A percentile compares a stretch with the other conserved stretches of the same genome.
Conservation (phyloP, 257 asterid species). For the Solanum dulcamara region DNA sequence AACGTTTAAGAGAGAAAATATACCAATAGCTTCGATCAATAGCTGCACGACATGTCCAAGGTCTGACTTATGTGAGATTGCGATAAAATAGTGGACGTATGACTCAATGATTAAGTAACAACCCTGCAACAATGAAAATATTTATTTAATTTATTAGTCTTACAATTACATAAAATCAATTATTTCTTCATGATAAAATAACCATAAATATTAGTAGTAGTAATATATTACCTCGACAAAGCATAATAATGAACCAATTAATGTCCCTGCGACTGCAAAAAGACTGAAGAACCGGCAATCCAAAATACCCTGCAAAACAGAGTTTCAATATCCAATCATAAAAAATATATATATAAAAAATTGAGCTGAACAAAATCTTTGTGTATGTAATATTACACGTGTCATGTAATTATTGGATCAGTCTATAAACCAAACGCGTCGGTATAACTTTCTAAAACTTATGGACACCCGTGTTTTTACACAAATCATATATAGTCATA, state of each 20-base stretch:
- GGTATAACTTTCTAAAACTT: too few species aligned
- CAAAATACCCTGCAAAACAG: constrained; percentile 44
- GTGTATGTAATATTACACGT: not conserved
- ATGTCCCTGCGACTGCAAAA: constrained; percentile 73
- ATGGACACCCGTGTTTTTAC: too few species aligned
- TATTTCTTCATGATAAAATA: not conserved
- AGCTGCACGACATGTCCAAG: constrained; percentile 47
- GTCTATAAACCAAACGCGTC: too few species aligned
- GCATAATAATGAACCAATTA: constrained; percentile 59
- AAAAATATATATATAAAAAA: not conserved
- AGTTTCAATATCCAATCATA: not conserved
- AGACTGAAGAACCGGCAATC: constrained; percentile 79
- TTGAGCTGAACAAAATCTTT: not conserved
- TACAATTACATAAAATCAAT: not conserved
- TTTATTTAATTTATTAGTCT: not conserved
- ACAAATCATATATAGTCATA: too few species aligned
- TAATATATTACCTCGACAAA: constrained; percentile 44
- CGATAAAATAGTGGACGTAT: constrained; percentile 47
- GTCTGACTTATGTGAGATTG: constrained; percentile 24
- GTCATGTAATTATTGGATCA: not conserved
- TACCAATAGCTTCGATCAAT: constrained; percentile 73
- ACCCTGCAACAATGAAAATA: constrained; percentile 37
- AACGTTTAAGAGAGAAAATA: not conserved
- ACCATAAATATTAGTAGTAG: not conserved
- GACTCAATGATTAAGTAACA: constrained; percentile 35